Base-by-base conservation (phyloP, 192 early-diverging fungal genomes). In the Coemansia sp. region DNA sequence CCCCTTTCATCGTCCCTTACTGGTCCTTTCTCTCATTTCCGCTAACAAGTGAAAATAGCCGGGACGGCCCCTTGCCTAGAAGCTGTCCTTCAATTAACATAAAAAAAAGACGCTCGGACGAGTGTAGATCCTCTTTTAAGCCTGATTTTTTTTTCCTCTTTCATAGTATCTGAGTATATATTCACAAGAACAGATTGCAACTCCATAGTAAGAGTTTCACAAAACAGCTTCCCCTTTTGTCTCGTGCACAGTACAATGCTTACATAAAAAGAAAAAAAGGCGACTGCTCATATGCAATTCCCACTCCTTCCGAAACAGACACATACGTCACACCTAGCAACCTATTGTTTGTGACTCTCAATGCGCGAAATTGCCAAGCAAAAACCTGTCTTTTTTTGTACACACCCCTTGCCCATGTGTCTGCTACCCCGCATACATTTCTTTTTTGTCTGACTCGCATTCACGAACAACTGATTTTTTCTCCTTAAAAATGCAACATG, bases 11-110 rank as follows among this genome's bases (percentile, higher is more conserved):
- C 20, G n/a, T 50, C 49, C 49, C 49, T 50, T 50, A 50, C 49
- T 50, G 49, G 49, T 50, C 49, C 49, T 20, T 10, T 9, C n/a
- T 22, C 49, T 22, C 20, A 10, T 10, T 50, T 50, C 49, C 49
- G n/a, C 49, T 50, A 20, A 18, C n/a, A 20, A 22, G 8, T 50
- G 49, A 50, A 50, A 50, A 50, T 49, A 50, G 20, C 49, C 49
- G 49, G 49, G 41, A 44, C n/a, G 10, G 49, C 49, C 49, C 49
- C 49, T 50, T 50, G 49, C 49, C 49, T 50, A 50, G 49, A 50
- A 22, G n/a, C 20, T n/a, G n/a, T 10, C 46, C 6, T n/a, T 50
- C 49, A 10, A 22, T 50, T 6, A 50, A 50, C 6, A 18, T 2
- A 46, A 46, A 46, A 46, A 46, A 46, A 46, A 46, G 16, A 46